These are phyloP conservation scores for Herpetomonas tarakana DNA, from an alignment of 208 protist species.

Conservation along the genomic window DNA sequence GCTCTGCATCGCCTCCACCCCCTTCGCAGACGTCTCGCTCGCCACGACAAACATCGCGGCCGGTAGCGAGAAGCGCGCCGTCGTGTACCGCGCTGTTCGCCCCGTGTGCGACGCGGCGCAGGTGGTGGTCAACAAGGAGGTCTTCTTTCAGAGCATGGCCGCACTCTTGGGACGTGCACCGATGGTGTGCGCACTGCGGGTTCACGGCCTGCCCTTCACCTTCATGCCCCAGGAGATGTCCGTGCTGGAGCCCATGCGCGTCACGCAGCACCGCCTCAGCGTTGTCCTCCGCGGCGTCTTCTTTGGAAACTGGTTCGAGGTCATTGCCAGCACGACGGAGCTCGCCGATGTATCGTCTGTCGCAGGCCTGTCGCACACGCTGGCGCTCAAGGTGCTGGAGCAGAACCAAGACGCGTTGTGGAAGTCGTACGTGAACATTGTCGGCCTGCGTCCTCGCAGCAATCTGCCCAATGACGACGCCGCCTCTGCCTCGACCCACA, in stretches of 20 bases:
- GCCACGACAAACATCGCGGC: conserved; percentile 17
- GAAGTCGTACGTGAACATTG: conserved; percentile 59
- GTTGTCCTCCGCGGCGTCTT: conserved; percentile 48
- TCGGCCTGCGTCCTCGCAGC: conserved; percentile 24
- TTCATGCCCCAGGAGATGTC: conserved; percentile 38
- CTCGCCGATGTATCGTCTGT: conserved; percentile 10
- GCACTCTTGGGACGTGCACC: conserved; percentile 30
- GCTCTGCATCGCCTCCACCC: not conserved
- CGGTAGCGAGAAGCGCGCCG: not conserved
- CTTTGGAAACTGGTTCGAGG: conserved; percentile 74
- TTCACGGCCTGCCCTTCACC: conserved; percentile 48
- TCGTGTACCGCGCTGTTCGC: not conserved
- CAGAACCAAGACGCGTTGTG: conserved; percentile 73
- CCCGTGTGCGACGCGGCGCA: conserved; percentile 17
- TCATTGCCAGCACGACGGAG: conserved; percentile 7
- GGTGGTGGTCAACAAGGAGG: conserved; percentile 19
- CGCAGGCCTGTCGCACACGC: conserved; percentile 17
- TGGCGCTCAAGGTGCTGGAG: conserved; percentile 60
- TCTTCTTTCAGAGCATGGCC: conserved; percentile 23
- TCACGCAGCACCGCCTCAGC: conserved; percentile 19
- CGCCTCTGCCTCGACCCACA: too few species aligned
- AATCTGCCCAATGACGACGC: too few species aligned
- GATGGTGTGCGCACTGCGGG: conserved; percentile 41
- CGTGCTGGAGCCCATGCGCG: conserved; percentile 20
- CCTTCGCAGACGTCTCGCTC: conserved; percentile 20